Base-by-base conservation (phyloP, 352 stramenopile genomes). In the Phytophthora citricola region DNA sequence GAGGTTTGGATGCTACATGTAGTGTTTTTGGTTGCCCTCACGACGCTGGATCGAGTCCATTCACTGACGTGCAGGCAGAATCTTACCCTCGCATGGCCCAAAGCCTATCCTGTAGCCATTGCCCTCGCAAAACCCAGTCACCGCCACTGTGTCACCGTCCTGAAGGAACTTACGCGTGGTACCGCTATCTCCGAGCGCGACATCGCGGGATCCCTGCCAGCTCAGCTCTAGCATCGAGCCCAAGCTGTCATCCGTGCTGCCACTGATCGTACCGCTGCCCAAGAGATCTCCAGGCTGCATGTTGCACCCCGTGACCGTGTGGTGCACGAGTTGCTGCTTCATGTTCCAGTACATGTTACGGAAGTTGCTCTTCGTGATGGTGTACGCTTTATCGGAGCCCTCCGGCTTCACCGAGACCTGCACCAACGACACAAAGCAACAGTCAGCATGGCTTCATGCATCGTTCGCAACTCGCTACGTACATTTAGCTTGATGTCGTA, bases 321-420 rank as follows among this genome's bases (percentile, higher is more conserved):
- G 97, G 79, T 99, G 97, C 46, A 97, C 94, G 55, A 99, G 79
- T 77, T 98, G 92, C 79, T 99, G 97, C 74, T 98, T 96, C 62
- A 97, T 97, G 69, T 97, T 99, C 97, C 97, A 99, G 80, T 99
- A 99, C 80, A 99, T 90, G 83, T 99, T 91, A 53, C 78, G 85
- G 60, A 98, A 96, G 88, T 98, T 99, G 73, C 92, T 98, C 44
- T 80, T 86, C 45, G 87, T 98, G 73, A 99, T 85, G 49, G 73
- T 63, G 66, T 91, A 71, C 34, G 79, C 65, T 51, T 85, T 50
- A 12, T 72, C 67, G 26, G 81, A 81, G 47, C 79, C 76, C 64
- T 92, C 75, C 9, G 86, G 86, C 65, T 87, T 76, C 29, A 94
- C 63, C 53, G 82, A 73, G 24, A 92, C 83, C 66, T 81, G 27